Evolutionary conservation across 2,329 filamentous ascomycete species (phyloP), one percentile per base, ranked within the genome.

Genomic region (Atkinsonella texensis): DNA sequence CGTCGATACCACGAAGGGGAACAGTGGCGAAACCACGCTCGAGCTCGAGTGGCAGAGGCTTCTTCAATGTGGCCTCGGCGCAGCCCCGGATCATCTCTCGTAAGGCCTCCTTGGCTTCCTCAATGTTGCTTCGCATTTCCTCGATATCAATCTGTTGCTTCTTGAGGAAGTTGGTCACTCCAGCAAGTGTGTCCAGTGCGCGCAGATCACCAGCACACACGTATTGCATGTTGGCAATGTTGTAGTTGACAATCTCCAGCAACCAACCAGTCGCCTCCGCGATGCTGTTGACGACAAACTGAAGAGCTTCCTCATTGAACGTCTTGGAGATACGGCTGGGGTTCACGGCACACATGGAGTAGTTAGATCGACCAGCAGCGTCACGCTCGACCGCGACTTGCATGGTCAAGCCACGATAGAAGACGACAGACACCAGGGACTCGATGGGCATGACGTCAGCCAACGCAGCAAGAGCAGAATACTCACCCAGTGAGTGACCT

Each of bases 391-490:
- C 93, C 23, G 93, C 93, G 46, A 98, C 93, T 72, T 98, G 93
- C 93, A 98, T 98, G 20, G 93, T 98, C 63, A 98, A 75, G 64
- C 93, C 93, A 69, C 93, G 89, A 75, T 98, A 98, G 79, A 98
- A 98, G 51, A 98, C 94, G 46, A 98, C 93, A 0, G 93, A 97
- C 2, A 98, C 93, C 68, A 98, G 77, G 60, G 86, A 93, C 76
- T 98, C 93, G 63, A 98, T 98, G n/a, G 94, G 93, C 88, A 98
- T 95, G 66, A 98, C 93, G 64, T 98, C 91, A 11, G 94, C 93
- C 55, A 98, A 79, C 12, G 93, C 93, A 56, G 93, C 93, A 56
- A 98, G 83, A 10, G 93, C 93, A 56, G 90, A 96, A 76, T 98
- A 98, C 74, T 98, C 93, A 70, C 93, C 93, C 20, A 98, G 82